Evolutionary conservation across 2,329 filamentous ascomycete species (phyloP), one percentile per base, ranked within the genome.

Genomic region (Arthroderma sp.): DNA sequence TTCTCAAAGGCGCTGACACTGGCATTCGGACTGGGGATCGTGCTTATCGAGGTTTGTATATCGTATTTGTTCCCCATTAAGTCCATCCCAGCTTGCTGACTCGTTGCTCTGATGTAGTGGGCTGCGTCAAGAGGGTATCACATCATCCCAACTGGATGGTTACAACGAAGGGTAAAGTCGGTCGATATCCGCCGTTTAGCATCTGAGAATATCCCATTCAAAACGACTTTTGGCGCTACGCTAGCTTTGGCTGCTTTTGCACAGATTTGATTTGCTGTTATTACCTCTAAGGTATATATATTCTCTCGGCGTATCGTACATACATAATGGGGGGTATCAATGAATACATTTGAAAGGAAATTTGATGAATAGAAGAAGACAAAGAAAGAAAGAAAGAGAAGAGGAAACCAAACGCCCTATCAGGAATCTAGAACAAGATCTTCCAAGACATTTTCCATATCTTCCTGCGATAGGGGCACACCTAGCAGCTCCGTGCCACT

Each of bases 391-490:
- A 22, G 15, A 22, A 22, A 22, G 15, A 22, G 3, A 22, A 22
- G 3, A 22, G 15, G 15, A 22, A 22, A 22, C 2, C 15, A 2
- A 8, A 32, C 40, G 30, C 8, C 40, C 30, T 22, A 29, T 47
- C 38, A 47, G 55, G 52, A 63, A 42, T 57, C 58, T 49, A 66
- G 51, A 42, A 70, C 61, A 40, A 80, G 57, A 52, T 96, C 91
- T 58, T 95, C 89, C 50, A 96, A 62, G 39, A 94, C 83, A 1
- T 75, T 80, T 62, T 95, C 89, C 58, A 96, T 70, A 64, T 98
- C 91, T 51, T 94, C 87, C 53, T 81, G 82, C 37, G 81, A 73
- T 57, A 96, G 86, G 0, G 91, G 91, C 9, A 94, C 77, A 52
- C 84, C 83, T 39, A 98, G 64, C 43, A 91, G 69, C 60, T 96